Base-by-base conservation (phyloP, 768 basidiomycete species). In the Agaricus blazei region DNA sequence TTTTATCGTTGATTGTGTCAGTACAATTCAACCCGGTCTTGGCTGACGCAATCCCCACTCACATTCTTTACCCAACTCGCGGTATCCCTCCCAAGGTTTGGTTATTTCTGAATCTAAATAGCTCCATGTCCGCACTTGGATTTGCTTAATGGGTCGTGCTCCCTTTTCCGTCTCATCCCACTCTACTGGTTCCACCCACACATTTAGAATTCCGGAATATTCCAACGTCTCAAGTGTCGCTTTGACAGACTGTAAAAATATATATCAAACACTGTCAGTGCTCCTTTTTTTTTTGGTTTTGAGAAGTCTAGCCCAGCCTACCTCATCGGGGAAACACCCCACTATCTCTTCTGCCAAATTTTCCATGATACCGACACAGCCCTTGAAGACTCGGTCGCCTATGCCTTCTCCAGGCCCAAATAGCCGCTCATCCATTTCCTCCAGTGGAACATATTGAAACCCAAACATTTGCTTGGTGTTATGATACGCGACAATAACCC, bases 391-490 rank as follows among this genome's bases (percentile, higher is more conserved):
- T 46, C 79, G 79, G 27, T 85, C 75, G 1, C 92, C 95, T n/a
- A 78, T 71, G 4, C 75, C 80, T 6, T 67, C 62, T 3, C 64
- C 66, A 37, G 65, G 31, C 0, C 93, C 93, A 63, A 86, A 95
- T 1, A 98, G 67, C 14, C 81, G 78, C 41, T 79, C 74, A 59
- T 98, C 96, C 87, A 99, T 93, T 66, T 96, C 92, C 44, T 80
- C 75, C 44, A 96, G 70, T 1, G 93, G 80, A 29, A 96, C 70
- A 65, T 98, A 99, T 68, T 98, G 93, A 75, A 98, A 98, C 1
- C 96, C 96, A 62, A 93, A 93, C 48, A 97, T 81, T 15, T 81
- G 79, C 6, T 82, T 81, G 0, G 91, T 95, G 59, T 96, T 97
- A 64, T 93, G 90, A 64, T 90, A 92, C 23, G 91, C 85, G 38